Evolutionary conservation across 352 stramenopile genomes (phyloP).

Genomic region (Pilasporangium apinafurcum): DNA sequence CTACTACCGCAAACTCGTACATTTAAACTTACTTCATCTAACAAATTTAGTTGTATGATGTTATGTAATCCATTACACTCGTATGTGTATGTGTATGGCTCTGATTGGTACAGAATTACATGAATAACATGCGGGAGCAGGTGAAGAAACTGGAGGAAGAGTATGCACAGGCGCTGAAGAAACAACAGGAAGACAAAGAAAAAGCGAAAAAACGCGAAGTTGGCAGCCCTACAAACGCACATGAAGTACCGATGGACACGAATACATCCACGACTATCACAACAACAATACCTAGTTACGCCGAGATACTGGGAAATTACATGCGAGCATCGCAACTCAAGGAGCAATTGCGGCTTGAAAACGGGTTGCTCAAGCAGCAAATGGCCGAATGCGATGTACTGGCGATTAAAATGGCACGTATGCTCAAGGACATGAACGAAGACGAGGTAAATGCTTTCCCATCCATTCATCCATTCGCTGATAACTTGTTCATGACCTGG

Average conservation of each 20-base stretch:
- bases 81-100: no score
- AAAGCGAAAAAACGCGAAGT: slow-evolving; percentile 8
- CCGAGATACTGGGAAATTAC: slow-evolving; percentile 23
- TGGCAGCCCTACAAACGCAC: no score
- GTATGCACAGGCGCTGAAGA: slow-evolving; percentile 19
- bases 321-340: slow-evolving; percentile 41
- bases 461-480: no score
- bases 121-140: slow-evolving; percentile 26
- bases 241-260: no score
- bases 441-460: no score
- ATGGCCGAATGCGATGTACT: slow-evolving; percentile 30
- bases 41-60: no score
- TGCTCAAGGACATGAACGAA: no score
- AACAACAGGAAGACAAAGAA: no score
- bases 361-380: slow-evolving; percentile 35
- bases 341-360: slow-evolving; percentile 40
- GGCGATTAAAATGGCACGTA: slow-evolving; percentile 29
- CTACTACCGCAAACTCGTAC: slow-evolving; percentile 35
- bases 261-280: no score
- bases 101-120: slow-evolving; percentile 28
- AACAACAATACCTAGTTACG: not conserved
- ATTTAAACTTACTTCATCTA: no score
- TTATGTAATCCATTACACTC: no score
- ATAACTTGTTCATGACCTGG: no score
- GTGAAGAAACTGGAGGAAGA: slow-evolving; percentile 22